Percentiles rank a stretch among this genome's conserved stretches.
Conservation (phyloP, 2,329 filamentous ascomycete genomes). For the Botrytis aclada region DNA sequence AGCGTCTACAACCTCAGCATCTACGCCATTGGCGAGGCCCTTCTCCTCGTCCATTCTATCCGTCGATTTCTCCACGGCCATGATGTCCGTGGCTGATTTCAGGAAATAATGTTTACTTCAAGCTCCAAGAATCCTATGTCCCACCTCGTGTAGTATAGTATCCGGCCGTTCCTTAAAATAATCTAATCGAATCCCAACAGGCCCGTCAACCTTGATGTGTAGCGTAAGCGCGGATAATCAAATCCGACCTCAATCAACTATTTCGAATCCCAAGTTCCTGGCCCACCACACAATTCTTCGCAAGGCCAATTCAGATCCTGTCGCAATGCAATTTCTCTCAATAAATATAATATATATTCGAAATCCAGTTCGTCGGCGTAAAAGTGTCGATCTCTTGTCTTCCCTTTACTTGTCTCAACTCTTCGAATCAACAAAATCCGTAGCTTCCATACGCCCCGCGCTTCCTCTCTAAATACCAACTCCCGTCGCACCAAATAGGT, state of each 20-base stretch:
- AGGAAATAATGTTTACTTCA: not conserved
- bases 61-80: constrained; percentile 2
- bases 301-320: not conserved
- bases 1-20: not conserved
- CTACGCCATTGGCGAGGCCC: not conserved
- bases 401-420: not conserved
- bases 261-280: not conserved
- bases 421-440: not conserved
- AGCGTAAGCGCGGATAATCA: not conserved
- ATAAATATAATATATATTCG: not conserved
- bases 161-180: not conserved
- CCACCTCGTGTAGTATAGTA: not conserved
- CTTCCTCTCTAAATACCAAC: constrained; percentile 4
- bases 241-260: not conserved
- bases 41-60: constrained; percentile 12
- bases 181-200: not conserved
- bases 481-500: not conserved
- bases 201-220: not conserved
- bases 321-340: not conserved
- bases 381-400: not conserved
- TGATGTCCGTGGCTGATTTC: not conserved
- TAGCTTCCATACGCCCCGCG: not conserved
- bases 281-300: not conserved
- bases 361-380: not conserved
- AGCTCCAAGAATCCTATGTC: not conserved